Base-by-base conservation (phyloP, 2,329 filamentous ascomycete species). In the Neofusicoccum laricinum region DNA sequence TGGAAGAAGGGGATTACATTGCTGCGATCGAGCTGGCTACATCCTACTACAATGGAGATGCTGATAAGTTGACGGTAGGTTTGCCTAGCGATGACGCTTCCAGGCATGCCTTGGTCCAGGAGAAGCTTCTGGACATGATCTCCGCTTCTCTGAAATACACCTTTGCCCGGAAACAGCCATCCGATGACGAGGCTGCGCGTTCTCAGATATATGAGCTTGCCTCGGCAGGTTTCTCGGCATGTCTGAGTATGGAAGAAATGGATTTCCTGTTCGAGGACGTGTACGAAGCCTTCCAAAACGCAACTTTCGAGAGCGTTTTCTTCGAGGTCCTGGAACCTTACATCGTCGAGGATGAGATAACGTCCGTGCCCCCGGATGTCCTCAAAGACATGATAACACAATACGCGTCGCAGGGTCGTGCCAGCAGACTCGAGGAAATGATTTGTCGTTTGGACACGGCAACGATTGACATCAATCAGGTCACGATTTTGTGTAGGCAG, bases 1-100 rank as follows among this genome's bases (percentile, higher is more conserved):
- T 99, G 91, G 93, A 98, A 75, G 87, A 93, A 64, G 95, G 95
- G n/a, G 93, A 98, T 76, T 97, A 96, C 72, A 90, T 99, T 68
- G 90, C 88, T 12, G 93, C 95, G 1, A 97, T 99, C 66, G 86
- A 90, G 68, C 83, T 99, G 65, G 96, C 94, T 10, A 96, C 93
- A 0, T 90, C 90, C 0, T 99, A 98, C 77, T 98, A 96, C 74
- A 89, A 88, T 7, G 95, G 95, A 25, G 88, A 93, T 71, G 87
- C 92, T n/a, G 92, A 97, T 75, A 97, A 95, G 76, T 84, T 98
- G 58, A 98, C 95, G 0, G 91, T 99, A 63, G 95, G 95, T 0
- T 81, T 99, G 10, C 94, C 96, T 0, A 93, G 97, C 73, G 91
- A 97, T 72, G 85, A 92, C 64, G 76, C 75, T 2, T 76, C 91